Evolutionary conservation across 1,284 basidiomycete genomes (phyloP), one percentile per base, ranked within the genome.

Genomic region (Pseudozyma tsukubaensis): DNA sequence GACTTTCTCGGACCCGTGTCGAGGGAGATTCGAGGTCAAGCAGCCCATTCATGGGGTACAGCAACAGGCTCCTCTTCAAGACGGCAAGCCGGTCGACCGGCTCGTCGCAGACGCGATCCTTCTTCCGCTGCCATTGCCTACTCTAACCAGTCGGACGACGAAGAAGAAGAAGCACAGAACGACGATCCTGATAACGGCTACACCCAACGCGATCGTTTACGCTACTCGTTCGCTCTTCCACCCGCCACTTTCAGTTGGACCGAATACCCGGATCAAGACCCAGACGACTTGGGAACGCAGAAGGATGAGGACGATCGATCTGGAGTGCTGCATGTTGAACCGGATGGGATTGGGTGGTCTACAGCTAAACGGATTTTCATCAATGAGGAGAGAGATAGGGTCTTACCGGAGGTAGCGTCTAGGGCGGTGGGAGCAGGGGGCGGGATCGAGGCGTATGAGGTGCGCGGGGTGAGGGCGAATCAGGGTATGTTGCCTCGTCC

Each of bases 1-100:
- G 72, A 74, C 24, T 48, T 70, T 1, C 50, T 74, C 2, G 72
- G 72, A 8, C 62, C 62, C 1, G 35, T 74, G 0, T 70, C 72
- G 5, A 59, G 72, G 24, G 72, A 74, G 48, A 70, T 74, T 14
- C 58, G 72, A 4, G 72, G 72, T 12, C 72, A 74, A 19, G 62
- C 62, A 2, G 21, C 48, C 1, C 47, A 35, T n/a, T 35, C 52
- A 6, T 74, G 72, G 72, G 72, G 66, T 11, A 66, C 66, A 1
- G 44, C 32, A 18, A 64, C 43, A 6, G 19, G 37, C 18, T 18
- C 32, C 24, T 29, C 24, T 29, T 29, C 24, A 14, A 29, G 24
- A 14, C 43, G 32, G 14, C 35, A 39, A 37, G 35, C 12, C 24
- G n/a, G 24, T 13, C 45, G 48, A n/a, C 48, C 39, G 16, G 16